Evolutionary conservation across 2,329 filamentous ascomycete species (phyloP).

Genomic region (Cryphonectria radicalis): DNA sequence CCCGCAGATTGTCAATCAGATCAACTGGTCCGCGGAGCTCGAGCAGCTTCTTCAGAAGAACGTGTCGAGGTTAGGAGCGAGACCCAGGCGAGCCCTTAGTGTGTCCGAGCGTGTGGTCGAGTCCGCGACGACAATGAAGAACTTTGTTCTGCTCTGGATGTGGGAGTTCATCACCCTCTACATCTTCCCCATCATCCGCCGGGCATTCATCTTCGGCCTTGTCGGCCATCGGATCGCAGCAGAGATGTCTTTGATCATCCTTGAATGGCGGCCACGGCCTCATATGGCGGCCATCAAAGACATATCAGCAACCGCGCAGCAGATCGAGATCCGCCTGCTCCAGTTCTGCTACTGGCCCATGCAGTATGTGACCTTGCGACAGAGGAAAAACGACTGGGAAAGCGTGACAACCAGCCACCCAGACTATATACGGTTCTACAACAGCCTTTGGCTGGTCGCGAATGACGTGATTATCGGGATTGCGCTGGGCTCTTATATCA

Average conservation of each 20-base stretch:
- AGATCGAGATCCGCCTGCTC: constrained; percentile 94
- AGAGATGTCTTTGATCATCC: constrained; percentile 74
- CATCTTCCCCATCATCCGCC: constrained; percentile 75
- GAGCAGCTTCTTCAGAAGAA: constrained; percentile 87
- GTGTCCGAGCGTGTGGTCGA: constrained; percentile 94
- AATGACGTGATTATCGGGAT: constrained; percentile 99
- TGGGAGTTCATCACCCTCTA: constrained; percentile 75
- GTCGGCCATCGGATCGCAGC: constrained; percentile 80
- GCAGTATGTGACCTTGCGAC: constrained; percentile 90
- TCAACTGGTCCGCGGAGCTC: constrained; percentile 95
- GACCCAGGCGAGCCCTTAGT: constrained; percentile 82
- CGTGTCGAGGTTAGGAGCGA: constrained; percentile 78
- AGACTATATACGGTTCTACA: constrained; percentile 99
- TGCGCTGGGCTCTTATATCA: constrained; percentile 92
- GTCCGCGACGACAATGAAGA: constrained; percentile 84
- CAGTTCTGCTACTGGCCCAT: constrained; percentile 99
- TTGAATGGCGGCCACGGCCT: constrained; percentile 84
- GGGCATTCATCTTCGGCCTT: constrained; percentile 75
- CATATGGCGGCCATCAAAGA: constrained; percentile 88
- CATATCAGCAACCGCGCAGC: constrained; percentile 93
- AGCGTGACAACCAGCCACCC: constrained; percentile 94
- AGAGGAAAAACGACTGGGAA: constrained; percentile 89
- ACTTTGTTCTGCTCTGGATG: constrained; percentile 69
- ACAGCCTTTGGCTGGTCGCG: constrained; percentile 95
- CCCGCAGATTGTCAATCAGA: constrained; percentile 82